Evolutionary conservation across 2,329 filamentous ascomycete species (phyloP), one percentile per base, ranked within the genome.

Genomic region (Xylaria sp.): DNA sequence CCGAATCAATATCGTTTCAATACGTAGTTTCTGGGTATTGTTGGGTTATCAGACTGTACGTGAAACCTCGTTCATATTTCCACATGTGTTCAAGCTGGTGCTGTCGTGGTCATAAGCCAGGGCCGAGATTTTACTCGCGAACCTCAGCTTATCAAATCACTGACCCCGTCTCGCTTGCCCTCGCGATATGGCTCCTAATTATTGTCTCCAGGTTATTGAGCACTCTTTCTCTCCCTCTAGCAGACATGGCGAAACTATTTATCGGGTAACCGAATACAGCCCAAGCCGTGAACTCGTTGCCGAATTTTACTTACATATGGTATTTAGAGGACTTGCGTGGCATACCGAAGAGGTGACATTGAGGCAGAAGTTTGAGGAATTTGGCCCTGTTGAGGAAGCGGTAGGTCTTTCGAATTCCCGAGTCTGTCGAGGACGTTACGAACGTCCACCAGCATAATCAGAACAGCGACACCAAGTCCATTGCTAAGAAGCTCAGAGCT

Each of bases 311-410:
- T 62, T 15, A 60, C 63, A 70, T 68, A 66, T 61, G 66, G 68
- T 53, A 72, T 49, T 26, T 65, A 97, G 95, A 79, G 96, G 96
- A 87, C 93, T 99, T 75, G 93, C 96, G 78, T 99, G 96, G 96
- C 94, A 97, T 85, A 99, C 96, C 73, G 94, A 97, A 82, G 95
- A 98, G 83, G 83, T 84, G 53, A 94, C 93, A 74, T 86, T 99
- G 74, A 92, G 93, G 78, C 85, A 91, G 79, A 97, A 97, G 83
- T 99, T 99, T 81, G 91, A 95, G 81, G 91, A 96, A 81, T 97
- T 93, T 79, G 95, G 95, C 69, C 85, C 86, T 49, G 92, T 99
- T 74, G 94, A 97, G 81, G 95, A 99, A 89, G 96, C 96, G 77
- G 96, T 98, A 88, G 82, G 93, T 92, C 68, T 17, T 33, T 13